Conservation (phyloP, 352 stramenopile species). For the Phytophthora lateralis region DNA sequence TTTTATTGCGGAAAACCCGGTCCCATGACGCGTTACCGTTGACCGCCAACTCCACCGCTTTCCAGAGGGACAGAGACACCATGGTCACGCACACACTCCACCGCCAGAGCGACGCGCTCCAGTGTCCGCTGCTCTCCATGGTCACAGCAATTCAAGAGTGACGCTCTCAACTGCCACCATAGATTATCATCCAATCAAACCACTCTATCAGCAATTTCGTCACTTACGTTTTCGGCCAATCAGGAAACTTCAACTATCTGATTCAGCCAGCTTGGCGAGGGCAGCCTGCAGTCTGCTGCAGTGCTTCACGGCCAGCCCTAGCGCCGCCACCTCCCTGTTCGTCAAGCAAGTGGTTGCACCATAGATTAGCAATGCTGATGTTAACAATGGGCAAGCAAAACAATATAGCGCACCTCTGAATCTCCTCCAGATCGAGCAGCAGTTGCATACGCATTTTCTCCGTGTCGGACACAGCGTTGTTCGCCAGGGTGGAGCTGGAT, state of each 20-base stretch:
- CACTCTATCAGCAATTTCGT: conserved; percentile 8
- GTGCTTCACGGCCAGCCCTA: conserved; percentile 51
- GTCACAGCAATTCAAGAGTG: conserved; percentile 16
- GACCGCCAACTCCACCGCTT: conserved; percentile 56
- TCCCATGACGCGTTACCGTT: conserved; percentile 14
- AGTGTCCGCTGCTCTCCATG: conserved; percentile 37
- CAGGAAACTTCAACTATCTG: conserved; percentile 23
- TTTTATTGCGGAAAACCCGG: conserved; percentile 26
- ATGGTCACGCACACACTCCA: conserved; percentile 66
- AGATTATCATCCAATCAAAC: conserved; percentile 41
- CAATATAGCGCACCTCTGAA: conserved; percentile 55
- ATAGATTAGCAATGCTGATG: not conserved
- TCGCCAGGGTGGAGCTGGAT: conserved; percentile 19
- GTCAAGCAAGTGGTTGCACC: not conserved
- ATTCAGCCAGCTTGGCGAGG: conserved; percentile 34
- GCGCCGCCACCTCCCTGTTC: conserved; percentile 51
- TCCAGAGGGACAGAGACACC: conserved; percentile 74
- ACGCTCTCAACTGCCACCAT: conserved; percentile 29
- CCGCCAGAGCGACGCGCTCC: conserved; percentile 53
- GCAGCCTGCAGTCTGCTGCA: conserved; percentile 38
- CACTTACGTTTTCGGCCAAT: conserved; percentile 51
- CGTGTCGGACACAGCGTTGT: conserved; percentile 68
- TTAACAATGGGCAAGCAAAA: not conserved
- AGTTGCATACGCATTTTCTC: conserved; percentile 88
- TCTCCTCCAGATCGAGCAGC: conserved; percentile 73